Percentiles rank a stretch among this genome's conserved stretches.
phyloP scores from a whole-genome alignment of 495 filamentous ascomycete genomes.

The Zalerion maritima region DNA sequence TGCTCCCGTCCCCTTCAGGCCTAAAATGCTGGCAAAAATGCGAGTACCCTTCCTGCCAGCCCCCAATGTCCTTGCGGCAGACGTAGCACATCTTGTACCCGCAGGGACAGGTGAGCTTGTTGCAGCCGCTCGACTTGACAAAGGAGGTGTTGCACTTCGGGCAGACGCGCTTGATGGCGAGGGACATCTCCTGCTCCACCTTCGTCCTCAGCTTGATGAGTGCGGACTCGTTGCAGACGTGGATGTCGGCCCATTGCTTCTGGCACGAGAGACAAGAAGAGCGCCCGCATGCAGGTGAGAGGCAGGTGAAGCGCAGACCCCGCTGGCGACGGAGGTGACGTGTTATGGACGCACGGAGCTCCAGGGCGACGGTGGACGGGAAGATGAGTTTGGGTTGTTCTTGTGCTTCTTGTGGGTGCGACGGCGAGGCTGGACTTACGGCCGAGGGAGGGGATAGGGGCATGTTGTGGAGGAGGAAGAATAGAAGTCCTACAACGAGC shows the following conservation, averaged over 20 bases:
- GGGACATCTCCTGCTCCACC: constrained; percentile 79
- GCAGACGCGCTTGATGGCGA: constrained; percentile 90
- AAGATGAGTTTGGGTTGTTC: too few relatives aligned
- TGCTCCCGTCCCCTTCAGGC: constrained; percentile 47
- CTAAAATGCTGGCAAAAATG: constrained; percentile 97
- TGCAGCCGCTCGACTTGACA: constrained; percentile 85
- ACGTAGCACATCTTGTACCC: constrained; percentile 97
- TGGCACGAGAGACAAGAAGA: constrained; percentile 65
- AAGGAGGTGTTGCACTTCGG: constrained; percentile 80
- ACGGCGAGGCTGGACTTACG: constrained; percentile 27
- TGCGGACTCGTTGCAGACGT: constrained; percentile 71
- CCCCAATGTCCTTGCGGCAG: constrained; percentile 49
- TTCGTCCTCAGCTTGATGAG: constrained; percentile 70
- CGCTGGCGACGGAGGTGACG: constrained; percentile 47
- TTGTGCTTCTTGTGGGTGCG: too few relatives aligned
- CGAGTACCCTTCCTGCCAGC: constrained; percentile 43
- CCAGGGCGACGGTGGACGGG: too few relatives aligned
- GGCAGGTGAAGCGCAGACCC: constrained; percentile 61
- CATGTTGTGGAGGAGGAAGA: constrained; percentile 40
- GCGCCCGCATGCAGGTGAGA: constrained; percentile 45
- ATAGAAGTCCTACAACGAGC: constrained; percentile 29
- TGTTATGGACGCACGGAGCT: too few relatives aligned
- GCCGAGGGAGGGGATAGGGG: too few relatives aligned
- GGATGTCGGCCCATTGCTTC: constrained; percentile 51
- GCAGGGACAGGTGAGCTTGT: constrained; percentile 94